These are phyloP conservation scores for Curvularia sp. DNA, from an alignment of 2,329 filamentous ascomycete genomes.

Conservation along the genomic window DNA sequence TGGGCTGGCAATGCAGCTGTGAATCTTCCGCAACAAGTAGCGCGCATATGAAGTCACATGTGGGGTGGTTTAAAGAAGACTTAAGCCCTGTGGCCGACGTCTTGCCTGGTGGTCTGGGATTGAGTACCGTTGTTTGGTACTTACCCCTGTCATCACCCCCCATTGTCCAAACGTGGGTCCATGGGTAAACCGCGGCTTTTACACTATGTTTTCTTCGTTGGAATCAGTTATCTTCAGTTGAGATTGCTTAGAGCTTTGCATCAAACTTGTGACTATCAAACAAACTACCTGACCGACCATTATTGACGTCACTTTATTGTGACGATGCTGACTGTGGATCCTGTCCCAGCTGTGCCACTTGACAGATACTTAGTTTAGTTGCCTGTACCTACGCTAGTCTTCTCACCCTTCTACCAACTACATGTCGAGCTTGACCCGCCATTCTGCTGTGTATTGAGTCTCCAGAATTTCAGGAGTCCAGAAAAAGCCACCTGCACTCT, in stretches of 20 bases:
- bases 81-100: not conserved
- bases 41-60: constrained; percentile 11
- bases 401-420: not conserved
- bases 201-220: not conserved
- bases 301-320: not conserved
- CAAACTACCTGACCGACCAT: not conserved
- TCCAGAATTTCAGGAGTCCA: not conserved
- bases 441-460: not conserved
- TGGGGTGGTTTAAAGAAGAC: constrained; percentile 10
- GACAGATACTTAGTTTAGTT: not conserved
- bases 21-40: not conserved
- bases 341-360: not conserved
- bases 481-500: not conserved
- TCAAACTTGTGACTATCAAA: not conserved
- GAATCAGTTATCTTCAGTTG: not conserved
- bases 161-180: not conserved
- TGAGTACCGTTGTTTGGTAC: constrained; percentile 7
- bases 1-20: constrained; percentile 3
- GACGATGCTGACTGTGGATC: not conserved
- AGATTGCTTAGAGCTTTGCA: not conserved
- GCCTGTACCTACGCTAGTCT: not conserved
- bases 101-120: not conserved
- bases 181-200: not conserved
- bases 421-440: not conserved
- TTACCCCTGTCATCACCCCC: constrained; percentile 9